Evolutionary conservation across 305 asterid species (phyloP), one percentile per base, ranked within the genome.

Genomic region (Rubia occidens): DNA sequence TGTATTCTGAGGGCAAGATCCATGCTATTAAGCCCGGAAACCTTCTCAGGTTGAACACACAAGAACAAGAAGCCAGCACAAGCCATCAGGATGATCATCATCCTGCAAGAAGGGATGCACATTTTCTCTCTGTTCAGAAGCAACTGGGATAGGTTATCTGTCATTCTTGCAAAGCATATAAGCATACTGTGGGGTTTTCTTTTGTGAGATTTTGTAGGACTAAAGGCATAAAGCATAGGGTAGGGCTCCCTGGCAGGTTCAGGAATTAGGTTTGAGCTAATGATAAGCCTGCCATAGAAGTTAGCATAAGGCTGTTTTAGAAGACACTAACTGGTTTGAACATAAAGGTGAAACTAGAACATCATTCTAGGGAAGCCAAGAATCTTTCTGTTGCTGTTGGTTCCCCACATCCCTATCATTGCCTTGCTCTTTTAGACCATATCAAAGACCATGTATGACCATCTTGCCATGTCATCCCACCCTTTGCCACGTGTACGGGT

Each of bases 281-380:
- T 89, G 82, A 91, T 85, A 81, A 85, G 95, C 83, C 78, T 80
- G 88, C 69, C 72, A 78, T 64, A 72, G 84, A 85, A 82, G 88
- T 82, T 78, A 64, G 81, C 56, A 72, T 74, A 87, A 87, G 97
- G 94, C 90, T 89, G 91, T 78, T 84, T 76, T 84, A 82, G 83
- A 85, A 84, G 96, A 80, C 80, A 74, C 82, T 86, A 88, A 79
- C 90, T 78, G 75, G 86, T 89, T 89, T 86, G 95, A 87, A 90
- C 65, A 83, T 83, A 83, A 84, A 76, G 66, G 43, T 68, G 51
- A 56, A 64, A 47, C 73, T 74, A 78, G 83, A 79, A 83, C 85
- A 83, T 62, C 82, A 85, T 74, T 74, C 86, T 83, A 77, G 79
- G 78, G 91, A 89, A 80, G 93, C 88, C 84, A 86, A 87, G 91